Conservation (phyloP, 129 eudicot species). For the Rutidosis leptorrhynchoides region DNA sequence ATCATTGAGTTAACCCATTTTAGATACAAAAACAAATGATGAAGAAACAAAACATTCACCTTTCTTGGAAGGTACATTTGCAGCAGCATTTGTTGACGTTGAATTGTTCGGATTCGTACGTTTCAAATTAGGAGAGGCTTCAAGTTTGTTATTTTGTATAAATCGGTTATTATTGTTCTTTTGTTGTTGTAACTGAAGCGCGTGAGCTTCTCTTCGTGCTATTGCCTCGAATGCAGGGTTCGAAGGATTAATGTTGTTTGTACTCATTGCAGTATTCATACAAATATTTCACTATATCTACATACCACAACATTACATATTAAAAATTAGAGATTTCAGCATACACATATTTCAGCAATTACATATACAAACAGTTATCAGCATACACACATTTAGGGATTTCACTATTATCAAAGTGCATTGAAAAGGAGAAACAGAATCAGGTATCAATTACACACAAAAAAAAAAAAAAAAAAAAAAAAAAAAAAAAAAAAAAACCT, state of each 20-base stretch:
- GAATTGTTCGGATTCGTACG: slow-evolving; percentile 19
- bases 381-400: too few species aligned
- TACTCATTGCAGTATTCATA: slow-evolving; percentile 21
- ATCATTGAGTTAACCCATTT: background rate
- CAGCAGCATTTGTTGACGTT: slow-evolving; percentile 19
- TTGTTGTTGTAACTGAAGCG: slow-evolving; percentile 34
- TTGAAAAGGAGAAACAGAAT: too few species aligned
- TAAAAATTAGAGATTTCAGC: background rate
- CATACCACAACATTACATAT: slow-evolving; percentile 15
- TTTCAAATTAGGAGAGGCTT: slow-evolving; percentile 15
- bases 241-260: slow-evolving; percentile 30
- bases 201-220: slow-evolving; percentile 63
- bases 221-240: slow-evolving; percentile 62
- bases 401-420: too few species aligned
- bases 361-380: too few species aligned
- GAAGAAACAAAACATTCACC: slow-evolving; percentile 32
- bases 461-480: too few species aligned
- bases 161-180: slow-evolving; percentile 34
- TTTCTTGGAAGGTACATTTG: slow-evolving; percentile 41
- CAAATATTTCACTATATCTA: background rate
- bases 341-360: background rate
- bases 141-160: slow-evolving; percentile 22
- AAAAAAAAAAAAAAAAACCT: too few species aligned
- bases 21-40: background rate
- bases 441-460: too few species aligned